A percentile compares a stretch with the other conserved stretches of the same genome.
Conservation (phyloP, 148 eudicot species). For the Rhododendron molle region DNA sequence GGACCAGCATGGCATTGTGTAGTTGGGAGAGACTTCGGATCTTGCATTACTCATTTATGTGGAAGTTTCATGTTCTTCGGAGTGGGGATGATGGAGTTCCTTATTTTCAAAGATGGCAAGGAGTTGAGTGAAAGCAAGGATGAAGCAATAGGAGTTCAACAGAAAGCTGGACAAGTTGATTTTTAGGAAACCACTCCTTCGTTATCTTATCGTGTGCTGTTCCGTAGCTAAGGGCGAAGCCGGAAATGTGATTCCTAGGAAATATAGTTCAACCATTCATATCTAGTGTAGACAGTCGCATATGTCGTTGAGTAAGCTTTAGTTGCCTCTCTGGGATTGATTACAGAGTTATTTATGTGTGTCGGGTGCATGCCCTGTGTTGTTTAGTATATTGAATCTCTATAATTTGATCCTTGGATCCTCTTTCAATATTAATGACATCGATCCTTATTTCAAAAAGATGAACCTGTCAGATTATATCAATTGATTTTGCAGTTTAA, state of each 20-base stretch:
- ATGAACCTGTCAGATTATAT: too few species aligned
- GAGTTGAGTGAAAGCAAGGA: conserved; percentile 15
- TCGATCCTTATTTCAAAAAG: too few species aligned
- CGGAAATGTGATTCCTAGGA: too few species aligned
- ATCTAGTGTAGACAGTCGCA: too few species aligned
- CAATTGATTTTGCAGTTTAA: not conserved
- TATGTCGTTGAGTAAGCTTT: too few species aligned
- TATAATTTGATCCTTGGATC: too few species aligned
- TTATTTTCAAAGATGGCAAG: conserved; percentile 24
- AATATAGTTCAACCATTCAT: too few species aligned
- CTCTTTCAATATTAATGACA: too few species aligned
- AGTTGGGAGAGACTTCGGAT: conserved; percentile 10
- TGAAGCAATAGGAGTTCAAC: conserved; percentile 13
- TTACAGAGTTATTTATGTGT: too few species aligned
- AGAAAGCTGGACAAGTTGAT: not conserved
- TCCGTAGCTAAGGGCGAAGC: not conserved
- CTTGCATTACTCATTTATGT: conserved; percentile 14
- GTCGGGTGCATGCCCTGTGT: too few species aligned
- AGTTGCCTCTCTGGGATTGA: too few species aligned
- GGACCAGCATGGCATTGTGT: conserved; percentile 16
- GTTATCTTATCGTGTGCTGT: not conserved
- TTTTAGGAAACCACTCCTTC: not conserved
- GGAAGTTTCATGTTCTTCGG: conserved; percentile 17
- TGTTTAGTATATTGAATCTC: too few species aligned
- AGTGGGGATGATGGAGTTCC: conserved; percentile 16